phyloP scores from a whole-genome alignment of 768 basidiomycete genomes.

The Trametes cinnabarina region DNA sequence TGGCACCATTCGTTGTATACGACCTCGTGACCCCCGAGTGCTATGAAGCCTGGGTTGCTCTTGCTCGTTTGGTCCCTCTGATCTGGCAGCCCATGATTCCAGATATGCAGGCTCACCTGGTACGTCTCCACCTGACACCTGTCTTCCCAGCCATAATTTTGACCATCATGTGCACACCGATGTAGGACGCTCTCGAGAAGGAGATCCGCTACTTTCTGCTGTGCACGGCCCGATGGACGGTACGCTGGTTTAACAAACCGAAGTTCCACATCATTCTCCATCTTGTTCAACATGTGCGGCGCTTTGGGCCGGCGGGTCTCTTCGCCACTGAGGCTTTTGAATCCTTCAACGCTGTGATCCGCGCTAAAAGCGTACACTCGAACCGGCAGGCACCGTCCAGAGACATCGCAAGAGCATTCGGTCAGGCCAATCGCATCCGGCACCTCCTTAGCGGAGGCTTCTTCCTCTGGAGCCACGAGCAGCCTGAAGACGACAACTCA shows the following conservation, averaged over 20 bases:
- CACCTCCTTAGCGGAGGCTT: conserved; percentile 25
- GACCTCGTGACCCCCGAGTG: conserved; percentile 32
- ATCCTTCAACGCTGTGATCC: conserved; percentile 28
- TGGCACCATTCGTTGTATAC: conserved; percentile 37
- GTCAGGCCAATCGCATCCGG: conserved; percentile 15
- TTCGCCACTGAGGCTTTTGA: conserved; percentile 28
- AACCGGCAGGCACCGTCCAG: conserved; percentile 27
- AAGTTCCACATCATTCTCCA: conserved; percentile 32
- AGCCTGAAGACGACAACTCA: too few species aligned
- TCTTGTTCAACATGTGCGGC: conserved; percentile 25
- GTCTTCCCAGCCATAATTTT: too few species aligned
- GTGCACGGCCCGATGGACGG: conserved; percentile 22
- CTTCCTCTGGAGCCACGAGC: neutral
- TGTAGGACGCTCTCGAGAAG: conserved; percentile 12
- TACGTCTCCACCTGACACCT: too few species aligned
- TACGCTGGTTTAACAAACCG: conserved; percentile 26
- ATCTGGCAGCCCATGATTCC: conserved; percentile 42
- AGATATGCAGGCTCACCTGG: conserved; percentile 27
- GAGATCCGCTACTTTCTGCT: conserved; percentile 23
- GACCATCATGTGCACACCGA: too few species aligned
- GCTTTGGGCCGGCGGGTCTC: conserved; percentile 24
- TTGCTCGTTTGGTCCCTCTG: conserved; percentile 34
- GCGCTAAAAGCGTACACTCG: conserved; percentile 18
- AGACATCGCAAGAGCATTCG: conserved; percentile 24
- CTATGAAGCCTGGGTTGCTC: conserved; percentile 35